Conservation (phyloP, 2,329 filamentous ascomycete species). For the Claviceps sorghi region DNA sequence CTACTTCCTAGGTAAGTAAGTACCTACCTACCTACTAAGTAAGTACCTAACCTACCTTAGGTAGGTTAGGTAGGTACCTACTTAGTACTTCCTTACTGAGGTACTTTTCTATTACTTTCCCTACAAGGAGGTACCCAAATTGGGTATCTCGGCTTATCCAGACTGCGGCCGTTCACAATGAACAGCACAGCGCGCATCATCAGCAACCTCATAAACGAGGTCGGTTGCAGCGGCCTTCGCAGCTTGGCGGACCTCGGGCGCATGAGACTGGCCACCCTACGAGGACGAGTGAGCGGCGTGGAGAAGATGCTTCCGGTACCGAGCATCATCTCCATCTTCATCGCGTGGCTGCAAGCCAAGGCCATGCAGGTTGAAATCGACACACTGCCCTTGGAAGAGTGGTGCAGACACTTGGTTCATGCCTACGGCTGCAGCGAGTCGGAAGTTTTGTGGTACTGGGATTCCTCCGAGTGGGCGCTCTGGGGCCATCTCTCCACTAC, state of each 20-base stretch:
- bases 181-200: conserved; percentile 8
- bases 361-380: neutral
- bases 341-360: conserved; percentile 15
- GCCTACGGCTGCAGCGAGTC: neutral
- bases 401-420: neutral
- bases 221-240: conserved; percentile 13
- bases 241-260: conserved; percentile 10
- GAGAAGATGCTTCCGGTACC: conserved; percentile 3
- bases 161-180: conserved; percentile 8
- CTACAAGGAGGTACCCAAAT: neutral
- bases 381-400: neutral
- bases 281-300: conserved; percentile 9
- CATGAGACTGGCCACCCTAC: conserved; percentile 13
- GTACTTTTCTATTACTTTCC: neutral
- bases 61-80: too few relatives aligned
- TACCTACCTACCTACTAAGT: too few relatives aligned
- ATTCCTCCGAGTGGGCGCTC: neutral
- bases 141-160: neutral
- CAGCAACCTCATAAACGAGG: conserved; percentile 8
- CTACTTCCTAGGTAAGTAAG: too few relatives aligned
- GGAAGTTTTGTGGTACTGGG: neutral
- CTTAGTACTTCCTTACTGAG: too few relatives aligned
- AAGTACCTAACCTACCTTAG: too few relatives aligned
- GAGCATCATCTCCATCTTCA: conserved; percentile 13
- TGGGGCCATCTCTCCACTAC: neutral